A percentile compares a stretch with the other conserved stretches of the same genome.
These are phyloP conservation scores for Malassezia caprae DNA, from an alignment of 1,284 basidiomycete genomes.

Conservation along the genomic window DNA sequence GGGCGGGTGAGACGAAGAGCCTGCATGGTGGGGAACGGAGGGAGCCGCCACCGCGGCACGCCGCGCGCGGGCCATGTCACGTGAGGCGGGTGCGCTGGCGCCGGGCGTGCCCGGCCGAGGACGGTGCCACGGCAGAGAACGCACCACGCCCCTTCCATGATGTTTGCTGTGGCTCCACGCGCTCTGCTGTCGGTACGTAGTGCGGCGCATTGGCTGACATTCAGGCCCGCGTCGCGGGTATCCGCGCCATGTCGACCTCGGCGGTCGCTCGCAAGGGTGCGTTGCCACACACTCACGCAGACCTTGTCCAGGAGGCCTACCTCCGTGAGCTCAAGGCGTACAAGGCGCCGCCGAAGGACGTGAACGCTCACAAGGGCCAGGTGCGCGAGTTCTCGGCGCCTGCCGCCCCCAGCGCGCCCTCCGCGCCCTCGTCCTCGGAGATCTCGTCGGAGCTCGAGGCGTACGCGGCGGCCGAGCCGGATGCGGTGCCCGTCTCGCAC, in stretches of 20 bases:
- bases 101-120: slow-evolving; percentile 17
- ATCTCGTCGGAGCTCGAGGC: slow-evolving; percentile 50
- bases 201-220: background rate
- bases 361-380: slow-evolving; percentile 47
- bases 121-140: background rate
- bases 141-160: slow-evolving; percentile 6
- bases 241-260: slow-evolving; percentile 39
- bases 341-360: slow-evolving; percentile 55
- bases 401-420: slow-evolving; percentile 48
- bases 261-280: slow-evolving; percentile 39
- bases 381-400: slow-evolving; percentile 51
- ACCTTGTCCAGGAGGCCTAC: slow-evolving; percentile 86
- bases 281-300: slow-evolving; percentile 50
- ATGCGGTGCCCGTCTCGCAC: slow-evolving; percentile 30
- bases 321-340: slow-evolving; percentile 78
- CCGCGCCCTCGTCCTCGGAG: slow-evolving; percentile 47
- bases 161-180: slow-evolving; percentile 16
- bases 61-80: slow-evolving; percentile 3
- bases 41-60: background rate
- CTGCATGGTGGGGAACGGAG: slow-evolving; percentile 7
- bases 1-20: background rate
- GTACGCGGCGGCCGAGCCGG: slow-evolving; percentile 46
- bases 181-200: slow-evolving; percentile 13
- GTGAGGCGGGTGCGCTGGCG: slow-evolving; percentile 11
- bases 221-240: slow-evolving; percentile 10